These are phyloP conservation scores for Cercophora scortea DNA, from an alignment of 495 filamentous ascomycete genomes.

Conservation along the genomic window DNA sequence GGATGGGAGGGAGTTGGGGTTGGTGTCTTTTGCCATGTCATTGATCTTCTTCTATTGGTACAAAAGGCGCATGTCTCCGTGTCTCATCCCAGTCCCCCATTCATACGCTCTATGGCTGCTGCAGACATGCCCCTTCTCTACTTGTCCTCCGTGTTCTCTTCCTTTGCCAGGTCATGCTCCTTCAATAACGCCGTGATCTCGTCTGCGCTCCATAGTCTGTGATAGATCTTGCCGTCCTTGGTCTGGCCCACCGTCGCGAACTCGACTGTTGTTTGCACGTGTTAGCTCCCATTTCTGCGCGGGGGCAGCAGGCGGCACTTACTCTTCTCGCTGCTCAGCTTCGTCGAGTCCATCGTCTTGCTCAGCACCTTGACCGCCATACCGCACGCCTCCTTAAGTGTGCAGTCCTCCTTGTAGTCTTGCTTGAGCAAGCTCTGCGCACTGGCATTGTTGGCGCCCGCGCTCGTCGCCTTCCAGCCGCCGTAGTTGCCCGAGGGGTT, in stretches of 20 bases:
- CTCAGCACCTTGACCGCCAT: conserved; percentile 98
- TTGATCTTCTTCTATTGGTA: conserved; percentile 16
- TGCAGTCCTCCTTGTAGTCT: conserved; percentile 97
- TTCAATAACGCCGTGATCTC: conserved; percentile 91
- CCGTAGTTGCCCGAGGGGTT: conserved; percentile 99
- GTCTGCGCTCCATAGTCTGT: conserved; percentile 93
- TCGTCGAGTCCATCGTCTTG: conserved; percentile 99
- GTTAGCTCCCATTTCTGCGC: conserved; percentile 7
- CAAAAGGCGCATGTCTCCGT: conserved; percentile 10
- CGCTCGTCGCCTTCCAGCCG: conserved; percentile 97
- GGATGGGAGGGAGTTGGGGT: not conserved
- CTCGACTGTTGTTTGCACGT: conserved; percentile 56
- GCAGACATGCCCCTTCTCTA: conserved; percentile 13
- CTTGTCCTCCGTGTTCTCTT: conserved; percentile 64
- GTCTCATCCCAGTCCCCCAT: not conserved
- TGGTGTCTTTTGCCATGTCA: not conserved
- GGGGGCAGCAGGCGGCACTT: conserved; percentile 11
- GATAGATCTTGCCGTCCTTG: conserved; percentile 89
- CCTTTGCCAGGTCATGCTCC: conserved; percentile 91
- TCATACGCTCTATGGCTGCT: not conserved
- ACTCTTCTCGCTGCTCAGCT: conserved; percentile 99
- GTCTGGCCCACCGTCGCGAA: conserved; percentile 98
- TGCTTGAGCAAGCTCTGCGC: conserved; percentile 98
- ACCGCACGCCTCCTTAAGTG: conserved; percentile 90
- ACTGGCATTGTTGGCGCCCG: conserved; percentile 95